These are phyloP conservation scores for Zalerion maritima DNA, from an alignment of 495 filamentous ascomycete genomes.

Conservation along the genomic window DNA sequence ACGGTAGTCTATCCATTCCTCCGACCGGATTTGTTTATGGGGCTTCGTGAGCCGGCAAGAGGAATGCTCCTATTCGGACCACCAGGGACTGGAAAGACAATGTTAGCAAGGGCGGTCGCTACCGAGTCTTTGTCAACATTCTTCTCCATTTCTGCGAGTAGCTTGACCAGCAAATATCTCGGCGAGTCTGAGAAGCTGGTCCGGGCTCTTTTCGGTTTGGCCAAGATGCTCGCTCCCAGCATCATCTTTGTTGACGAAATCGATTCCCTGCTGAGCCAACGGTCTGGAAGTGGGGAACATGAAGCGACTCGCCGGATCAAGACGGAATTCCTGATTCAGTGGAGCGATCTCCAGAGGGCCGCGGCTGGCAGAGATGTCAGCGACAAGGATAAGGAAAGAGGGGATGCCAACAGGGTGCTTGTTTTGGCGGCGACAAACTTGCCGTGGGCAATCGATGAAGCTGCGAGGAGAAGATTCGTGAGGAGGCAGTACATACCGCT, in stretches of 20 bases:
- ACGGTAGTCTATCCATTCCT: constrained; percentile 96
- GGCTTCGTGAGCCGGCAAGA: constrained; percentile 80
- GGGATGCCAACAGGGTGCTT: constrained; percentile 81
- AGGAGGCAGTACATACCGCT: constrained; percentile 91
- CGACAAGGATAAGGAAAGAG: constrained; percentile 52
- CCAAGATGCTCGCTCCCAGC: constrained; percentile 78
- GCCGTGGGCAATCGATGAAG: constrained; percentile 97
- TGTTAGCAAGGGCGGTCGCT: constrained; percentile 89
- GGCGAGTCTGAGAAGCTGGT: constrained; percentile 96
- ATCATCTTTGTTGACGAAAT: constrained; percentile 99
- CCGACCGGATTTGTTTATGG: constrained; percentile 89
- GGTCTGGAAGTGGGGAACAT: constrained; percentile 72
- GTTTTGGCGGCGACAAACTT: constrained; percentile 93
- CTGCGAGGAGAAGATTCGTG: constrained; percentile 81
- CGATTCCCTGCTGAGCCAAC: constrained; percentile 78
- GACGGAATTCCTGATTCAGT: constrained; percentile 96
- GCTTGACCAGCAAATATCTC: constrained; percentile 88
- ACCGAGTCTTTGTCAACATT: constrained; percentile 93
- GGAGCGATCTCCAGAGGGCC: constrained; percentile 84
- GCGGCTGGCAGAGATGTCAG: constrained; percentile 70
- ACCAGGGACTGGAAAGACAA: constrained; percentile 94
- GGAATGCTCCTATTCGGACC: constrained; percentile 96
- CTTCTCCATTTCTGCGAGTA: constrained; percentile 91
- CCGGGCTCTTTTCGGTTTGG: constrained; percentile 76
- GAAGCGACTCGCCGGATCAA: constrained; percentile 91